Base-by-base conservation (phyloP, 768 basidiomycete genomes). In the Fibroporia radiculosa region DNA sequence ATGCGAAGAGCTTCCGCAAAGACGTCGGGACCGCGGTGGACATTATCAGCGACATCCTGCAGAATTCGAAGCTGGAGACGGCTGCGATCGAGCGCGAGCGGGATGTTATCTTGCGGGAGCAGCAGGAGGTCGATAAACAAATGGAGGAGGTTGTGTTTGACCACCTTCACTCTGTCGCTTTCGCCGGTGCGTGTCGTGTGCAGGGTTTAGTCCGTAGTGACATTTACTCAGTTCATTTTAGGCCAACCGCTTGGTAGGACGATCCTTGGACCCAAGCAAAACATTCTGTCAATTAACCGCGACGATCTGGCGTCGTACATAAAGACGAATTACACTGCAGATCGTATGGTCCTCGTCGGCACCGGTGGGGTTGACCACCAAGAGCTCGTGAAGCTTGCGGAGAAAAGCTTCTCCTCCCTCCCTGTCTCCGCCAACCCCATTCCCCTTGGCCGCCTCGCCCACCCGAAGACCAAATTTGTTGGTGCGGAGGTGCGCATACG, bases 91-190 rank as follows among this genome's bases (percentile, higher is more conserved):
- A 98, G 68, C 73, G 93, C 52, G 96, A 98, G 70, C 80, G 93
- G 34, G 92, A 93, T 62, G 93, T 98, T 32, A 98, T 98, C 54
- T 66, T 98, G 44, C 76, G 96, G 51, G 96, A 99, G 65, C 93
- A 96, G 70, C 89, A 97, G 70, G 96, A 98, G 71, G 96, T 98
- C 24, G 93, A 96, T 69, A 98, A 98, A 72, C 93, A 96, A 72
- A 67, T 88, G 41, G 93, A 97, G 70, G 96, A 98, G 66, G 93
- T 98, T 58, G 91, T 98, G 7, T 98, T 99, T 57, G 96, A 98
- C 69, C 96, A 99, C 62, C 69, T 99, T 48, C 96, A 99, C 65
- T 74, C 95, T 35, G 82, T 97, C 51, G 96, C 96, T 43, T 99
- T 93, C 80, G 90, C 93, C 68, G 81, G 93, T 93, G 61, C 54